Percentiles rank a stretch among this genome's conserved stretches.
Conservation (phyloP, 1,284 basidiomycete species). For the Ustilago hordei region DNA sequence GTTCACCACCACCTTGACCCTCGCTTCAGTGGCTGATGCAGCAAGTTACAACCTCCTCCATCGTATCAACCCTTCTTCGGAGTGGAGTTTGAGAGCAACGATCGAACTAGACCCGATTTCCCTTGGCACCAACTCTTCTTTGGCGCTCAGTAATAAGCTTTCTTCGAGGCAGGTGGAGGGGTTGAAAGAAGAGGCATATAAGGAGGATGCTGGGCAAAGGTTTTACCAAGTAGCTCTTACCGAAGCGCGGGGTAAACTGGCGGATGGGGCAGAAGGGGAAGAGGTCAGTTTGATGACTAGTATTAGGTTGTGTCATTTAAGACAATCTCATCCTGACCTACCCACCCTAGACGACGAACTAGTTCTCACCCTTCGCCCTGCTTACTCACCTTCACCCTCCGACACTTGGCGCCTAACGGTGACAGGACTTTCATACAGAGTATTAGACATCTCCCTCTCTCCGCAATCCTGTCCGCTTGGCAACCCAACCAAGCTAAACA, state of each 20-base stretch:
- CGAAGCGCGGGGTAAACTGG: no score
- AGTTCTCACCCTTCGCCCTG: slow-evolving; percentile 1
- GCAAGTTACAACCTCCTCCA: slow-evolving; percentile 32
- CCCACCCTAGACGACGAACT: slow-evolving; percentile 29
- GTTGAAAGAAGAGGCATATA: slow-evolving; percentile 6
- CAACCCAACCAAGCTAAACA: background rate
- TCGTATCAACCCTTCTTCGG: slow-evolving; percentile 14
- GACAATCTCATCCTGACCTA: slow-evolving; percentile 20
- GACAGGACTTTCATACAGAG: slow-evolving; percentile 16
- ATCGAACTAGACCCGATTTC: slow-evolving; percentile 1
- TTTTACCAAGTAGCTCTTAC: slow-evolving; percentile 22
- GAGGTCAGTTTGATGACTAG: slow-evolving; percentile 5
- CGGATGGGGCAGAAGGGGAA: background rate
- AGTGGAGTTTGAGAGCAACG: slow-evolving; percentile 21
- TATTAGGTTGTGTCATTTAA: slow-evolving; percentile 29
- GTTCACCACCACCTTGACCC: background rate
- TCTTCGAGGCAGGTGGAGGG: background rate
- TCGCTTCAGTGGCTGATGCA: background rate
- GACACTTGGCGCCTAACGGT: background rate
- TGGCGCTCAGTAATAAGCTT: background rate
- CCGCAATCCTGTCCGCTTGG: slow-evolving; percentile 17
- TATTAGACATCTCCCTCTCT: slow-evolving; percentile 33
- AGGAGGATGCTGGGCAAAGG: background rate
- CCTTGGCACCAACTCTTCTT: background rate
- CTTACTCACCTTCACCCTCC: background rate